Percentiles rank a stretch among this genome's conserved stretches.
phyloP scores from a whole-genome alignment of 352 stramenopile species.

The Pythium pyrilobum region DNA sequence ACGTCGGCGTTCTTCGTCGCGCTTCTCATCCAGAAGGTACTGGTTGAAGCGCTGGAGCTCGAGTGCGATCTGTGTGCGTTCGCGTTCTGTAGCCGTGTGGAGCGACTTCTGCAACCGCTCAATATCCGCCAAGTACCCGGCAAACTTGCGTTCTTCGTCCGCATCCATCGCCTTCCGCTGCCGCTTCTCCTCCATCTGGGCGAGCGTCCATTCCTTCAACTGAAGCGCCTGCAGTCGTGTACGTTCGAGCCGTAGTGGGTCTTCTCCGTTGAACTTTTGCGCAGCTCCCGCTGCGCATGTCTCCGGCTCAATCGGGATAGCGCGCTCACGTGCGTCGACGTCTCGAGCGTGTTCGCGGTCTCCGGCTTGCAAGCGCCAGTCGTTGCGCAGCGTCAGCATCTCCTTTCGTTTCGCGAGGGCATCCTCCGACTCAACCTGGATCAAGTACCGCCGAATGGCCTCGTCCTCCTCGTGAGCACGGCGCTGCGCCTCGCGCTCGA shows the following conservation, averaged over 20 bases:
- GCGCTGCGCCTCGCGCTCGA: conserved; percentile 36
- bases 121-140: conserved; percentile 46
- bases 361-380: conserved; percentile 48
- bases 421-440: conserved; percentile 74
- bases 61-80: conserved; percentile 36
- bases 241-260: conserved; percentile 46
- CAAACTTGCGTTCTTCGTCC: conserved; percentile 34
- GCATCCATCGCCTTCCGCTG: conserved; percentile 35
- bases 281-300: conserved; percentile 43
- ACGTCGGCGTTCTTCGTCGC: conserved; percentile 28
- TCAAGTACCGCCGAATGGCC: conserved; percentile 63
- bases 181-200: conserved; percentile 47
- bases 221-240: conserved; percentile 61
- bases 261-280: conserved; percentile 71
- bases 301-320: conserved; percentile 46
- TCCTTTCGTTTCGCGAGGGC: conserved; percentile 54
- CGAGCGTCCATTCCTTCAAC: conserved; percentile 58
- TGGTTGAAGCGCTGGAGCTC: conserved; percentile 59
- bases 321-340: conserved; percentile 25
- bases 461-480: conserved; percentile 48
- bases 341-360: conserved; percentile 24
- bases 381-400: conserved; percentile 54
- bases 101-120: conserved; percentile 50
- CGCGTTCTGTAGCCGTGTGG: conserved; percentile 45
- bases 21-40: conserved; percentile 37